Evolutionary conservation across 176 grass and related monocot species (phyloP), one percentile per base, ranked within the genome.

Genomic region (Cenchrus purpureus): DNA sequence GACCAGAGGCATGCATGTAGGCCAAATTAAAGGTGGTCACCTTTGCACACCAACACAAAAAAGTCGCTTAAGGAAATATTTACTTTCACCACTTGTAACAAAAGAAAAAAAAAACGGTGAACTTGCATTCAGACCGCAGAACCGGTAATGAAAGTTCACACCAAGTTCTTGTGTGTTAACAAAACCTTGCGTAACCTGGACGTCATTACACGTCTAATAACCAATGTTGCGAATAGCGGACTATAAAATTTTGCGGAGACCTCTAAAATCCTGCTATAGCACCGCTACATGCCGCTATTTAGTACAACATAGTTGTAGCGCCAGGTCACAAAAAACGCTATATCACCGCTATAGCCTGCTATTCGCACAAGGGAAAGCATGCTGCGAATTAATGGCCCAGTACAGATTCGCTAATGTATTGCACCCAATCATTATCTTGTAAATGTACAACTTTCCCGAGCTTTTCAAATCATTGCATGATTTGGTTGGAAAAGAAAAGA

Each of bases 1-100:
- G 75, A 63, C 34, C 74, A 42, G 20, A 58, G 37, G 55, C 72
- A 74, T 74, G 74, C 55, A 77, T 25, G 31, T 56, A 75, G 29
- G 32, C 31, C 53, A 60, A 44, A 44, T 61, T 60, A 60, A 59
- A 59, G 74, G 55, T 45, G 34, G 31, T 0, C 9, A 51, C 14
- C 60, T 79, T 65, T 79, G 3, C 77, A 7, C 42, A 19, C 42
- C 25, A 65, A 7, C 8, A 51, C 2, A 65, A 2, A 79, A 62
- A 51, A 51, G 8, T 20, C 28, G 7, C 15, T 79, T 37, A 62
- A 46, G 40, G 45, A 13, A 8, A 6, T 37, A 4, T 19, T 20
- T 10, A 3, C 12, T 76, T 56, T 76, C 32, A 76, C 51, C 73
- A 40, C 29, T 43, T n/a, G 53, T 57, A n/a, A 72, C n/a, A 42